A percentile compares a stretch with the other conserved stretches of the same genome.
Conservation (phyloP, 2,329 filamentous ascomycete species). For the Penicillium fuscoglaucum region DNA sequence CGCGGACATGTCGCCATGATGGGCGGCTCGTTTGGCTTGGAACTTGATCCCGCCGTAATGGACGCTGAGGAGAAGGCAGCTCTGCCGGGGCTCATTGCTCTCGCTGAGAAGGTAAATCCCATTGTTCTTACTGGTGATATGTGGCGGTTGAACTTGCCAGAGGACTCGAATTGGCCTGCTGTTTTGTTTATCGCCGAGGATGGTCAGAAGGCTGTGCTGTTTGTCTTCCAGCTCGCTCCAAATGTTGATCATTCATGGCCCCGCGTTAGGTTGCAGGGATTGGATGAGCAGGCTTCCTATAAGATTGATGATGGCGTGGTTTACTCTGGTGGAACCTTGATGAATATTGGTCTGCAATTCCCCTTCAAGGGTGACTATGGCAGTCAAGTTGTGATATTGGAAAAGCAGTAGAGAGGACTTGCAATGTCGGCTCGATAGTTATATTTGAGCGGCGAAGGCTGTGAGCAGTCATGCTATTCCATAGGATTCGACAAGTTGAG, state of each 20-base stretch:
- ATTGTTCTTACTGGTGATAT: slow-evolving; percentile 60
- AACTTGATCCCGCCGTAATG: slow-evolving; percentile 59
- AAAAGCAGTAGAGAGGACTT: slow-evolving; percentile 40
- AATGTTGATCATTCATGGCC: slow-evolving; percentile 56
- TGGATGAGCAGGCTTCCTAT: slow-evolving; percentile 58
- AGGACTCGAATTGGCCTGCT: slow-evolving; percentile 62
- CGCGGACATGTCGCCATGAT: slow-evolving; percentile 67
- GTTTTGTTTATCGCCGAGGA: slow-evolving; percentile 60
- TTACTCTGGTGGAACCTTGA: slow-evolving; percentile 60
- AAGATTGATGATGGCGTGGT: slow-evolving; percentile 53
- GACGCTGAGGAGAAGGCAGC: slow-evolving; percentile 52
- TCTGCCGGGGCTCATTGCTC: slow-evolving; percentile 56
- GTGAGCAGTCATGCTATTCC: background rate
- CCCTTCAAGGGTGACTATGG: slow-evolving; percentile 56
- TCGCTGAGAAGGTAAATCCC: slow-evolving; percentile 59
- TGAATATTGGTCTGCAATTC: slow-evolving; percentile 62
- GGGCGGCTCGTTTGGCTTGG: slow-evolving; percentile 67
- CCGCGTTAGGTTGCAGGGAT: slow-evolving; percentile 55
- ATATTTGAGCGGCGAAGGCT: background rate
- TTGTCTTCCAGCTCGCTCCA: slow-evolving; percentile 60
- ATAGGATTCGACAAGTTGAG: background rate
- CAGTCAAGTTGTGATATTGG: slow-evolving; percentile 58
- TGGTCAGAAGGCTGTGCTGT: slow-evolving; percentile 53
- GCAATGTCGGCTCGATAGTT: background rate
- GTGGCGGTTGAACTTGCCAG: slow-evolving; percentile 60